Conservation (phyloP, 129 eudicot species). For the Calendula officinalis region DNA sequence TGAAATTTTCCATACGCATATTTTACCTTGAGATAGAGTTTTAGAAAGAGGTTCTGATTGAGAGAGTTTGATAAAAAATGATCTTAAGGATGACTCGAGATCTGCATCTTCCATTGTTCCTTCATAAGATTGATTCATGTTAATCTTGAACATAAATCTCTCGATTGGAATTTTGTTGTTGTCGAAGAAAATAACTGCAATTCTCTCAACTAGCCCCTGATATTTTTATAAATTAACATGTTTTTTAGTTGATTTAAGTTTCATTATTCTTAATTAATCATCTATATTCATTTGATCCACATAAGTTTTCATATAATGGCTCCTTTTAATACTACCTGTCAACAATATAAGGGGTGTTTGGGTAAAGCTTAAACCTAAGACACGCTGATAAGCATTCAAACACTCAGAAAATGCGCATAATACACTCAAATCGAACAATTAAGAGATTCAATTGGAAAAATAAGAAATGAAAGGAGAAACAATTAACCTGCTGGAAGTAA, state of each 20-base stretch:
- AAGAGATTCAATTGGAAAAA: background rate
- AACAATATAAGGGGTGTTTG: background rate
- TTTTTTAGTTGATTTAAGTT: background rate
- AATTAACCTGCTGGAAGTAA: conserved; percentile 56
- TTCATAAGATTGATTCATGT: conserved; percentile 54
- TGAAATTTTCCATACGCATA: background rate
- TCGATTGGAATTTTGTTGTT: conserved; percentile 53
- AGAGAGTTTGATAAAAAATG: conserved; percentile 76
- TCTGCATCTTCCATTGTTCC: conserved; percentile 55
- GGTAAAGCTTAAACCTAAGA: background rate
- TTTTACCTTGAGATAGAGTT: conserved; percentile 58
- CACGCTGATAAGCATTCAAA: background rate
- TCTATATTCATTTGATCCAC: too few relatives aligned
- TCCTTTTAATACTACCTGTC: too few relatives aligned
- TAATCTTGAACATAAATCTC: conserved; percentile 76
- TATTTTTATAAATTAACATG: background rate
- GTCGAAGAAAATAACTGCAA: conserved; percentile 66
- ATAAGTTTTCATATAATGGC: too few relatives aligned
- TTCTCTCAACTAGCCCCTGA: conserved; percentile 81
- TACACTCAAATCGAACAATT: background rate
- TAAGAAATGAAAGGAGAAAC: background rate
- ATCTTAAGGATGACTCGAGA: conserved; percentile 61
- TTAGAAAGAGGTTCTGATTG: conserved; percentile 61
- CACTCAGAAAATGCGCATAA: background rate
- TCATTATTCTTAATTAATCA: too few relatives aligned